Evolutionary conservation across 768 basidiomycete genomes (phyloP), one percentile per base, ranked within the genome.

Genomic region (Multifurca ochricompacta): DNA sequence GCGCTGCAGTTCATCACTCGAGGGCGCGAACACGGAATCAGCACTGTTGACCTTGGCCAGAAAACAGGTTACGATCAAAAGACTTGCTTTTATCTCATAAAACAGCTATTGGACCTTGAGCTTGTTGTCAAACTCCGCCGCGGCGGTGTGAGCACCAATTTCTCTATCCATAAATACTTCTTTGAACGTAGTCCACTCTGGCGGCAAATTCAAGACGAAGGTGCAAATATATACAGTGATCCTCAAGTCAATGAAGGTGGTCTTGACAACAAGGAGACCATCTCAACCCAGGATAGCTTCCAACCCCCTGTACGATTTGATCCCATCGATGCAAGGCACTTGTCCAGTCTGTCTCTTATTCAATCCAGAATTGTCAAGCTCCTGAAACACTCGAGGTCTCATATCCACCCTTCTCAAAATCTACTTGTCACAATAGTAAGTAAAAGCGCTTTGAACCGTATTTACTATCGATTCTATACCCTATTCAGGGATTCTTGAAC

Each of bases 21-120:
- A 34, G 87, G 85, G 3, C 73, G 91, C 55, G 85, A 87, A 54
- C 70, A 77, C 18, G 91, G 91, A 10, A 77, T 89, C 14, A 85
- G 87, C 6, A 83, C 87, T 42, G 80, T 91, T 11, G 79, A 87
- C 30, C 74, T 95, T 13, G 87, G 87, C 23, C 80, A 81, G 61
- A 75, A 79, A 63, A 84, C 91, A 9, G 80, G 79, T 45, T 91
- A 94, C 63, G 91, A 92, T 64, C 88, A 89, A 65, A 93, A 92
- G 68, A 87, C 87, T 1, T 89, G 89, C 59, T 90, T 89, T 66
- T 93, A 94, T 68, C 79, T 91, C 54, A 79, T 91, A 53, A 80
- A 82, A 60, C 82, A 88, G 60, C 72, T 94, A 16, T 74, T 83
- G 2, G 81, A 84, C 48, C 72, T 94, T 49, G 81, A 79, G 63